These are phyloP conservation scores for Lepiota venenata DNA, from an alignment of 768 basidiomycete genomes.

Conservation along the genomic window DNA sequence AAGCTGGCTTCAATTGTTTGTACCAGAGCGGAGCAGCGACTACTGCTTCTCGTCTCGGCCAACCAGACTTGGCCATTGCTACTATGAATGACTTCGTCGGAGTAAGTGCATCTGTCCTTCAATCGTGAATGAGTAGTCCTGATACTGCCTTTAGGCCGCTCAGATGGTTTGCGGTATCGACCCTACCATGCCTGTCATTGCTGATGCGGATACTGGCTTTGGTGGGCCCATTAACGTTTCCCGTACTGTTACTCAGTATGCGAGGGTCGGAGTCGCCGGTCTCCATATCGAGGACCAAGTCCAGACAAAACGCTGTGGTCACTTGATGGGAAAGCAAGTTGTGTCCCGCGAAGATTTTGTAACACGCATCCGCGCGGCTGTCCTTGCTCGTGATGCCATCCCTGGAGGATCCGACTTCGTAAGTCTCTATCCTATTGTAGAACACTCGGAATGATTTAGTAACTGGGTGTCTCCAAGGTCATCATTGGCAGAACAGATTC, in stretches of 20 bases:
- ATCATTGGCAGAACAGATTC: slow-evolving; percentile 76
- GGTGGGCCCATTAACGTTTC: slow-evolving; percentile 77
- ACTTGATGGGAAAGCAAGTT: slow-evolving; percentile 77
- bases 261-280: slow-evolving; percentile 63
- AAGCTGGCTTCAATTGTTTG: slow-evolving; percentile 71
- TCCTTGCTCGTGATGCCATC: slow-evolving; percentile 70
- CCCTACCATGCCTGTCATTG: slow-evolving; percentile 67
- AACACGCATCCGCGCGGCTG: slow-evolving; percentile 72
- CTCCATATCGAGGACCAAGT: slow-evolving; percentile 82
- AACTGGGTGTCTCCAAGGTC: slow-evolving; percentile 33
- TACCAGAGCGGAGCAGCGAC: slow-evolving; percentile 83
- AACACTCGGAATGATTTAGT: neutral
- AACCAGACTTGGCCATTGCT: slow-evolving; percentile 73
- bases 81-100: slow-evolving; percentile 74
- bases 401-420: slow-evolving; percentile 75
- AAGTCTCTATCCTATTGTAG: neutral
- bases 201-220: slow-evolving; percentile 76
- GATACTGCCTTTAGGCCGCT: slow-evolving; percentile 37
- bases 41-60: slow-evolving; percentile 72
- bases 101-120: slow-evolving; percentile 25
- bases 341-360: slow-evolving; percentile 74
- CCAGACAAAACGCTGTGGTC: slow-evolving; percentile 78
- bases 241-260: slow-evolving; percentile 68
- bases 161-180: slow-evolving; percentile 67
- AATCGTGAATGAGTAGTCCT: neutral